phyloP scores from a whole-genome alignment of 176 grass and related monocot genomes.

The Areca catechu region DNA sequence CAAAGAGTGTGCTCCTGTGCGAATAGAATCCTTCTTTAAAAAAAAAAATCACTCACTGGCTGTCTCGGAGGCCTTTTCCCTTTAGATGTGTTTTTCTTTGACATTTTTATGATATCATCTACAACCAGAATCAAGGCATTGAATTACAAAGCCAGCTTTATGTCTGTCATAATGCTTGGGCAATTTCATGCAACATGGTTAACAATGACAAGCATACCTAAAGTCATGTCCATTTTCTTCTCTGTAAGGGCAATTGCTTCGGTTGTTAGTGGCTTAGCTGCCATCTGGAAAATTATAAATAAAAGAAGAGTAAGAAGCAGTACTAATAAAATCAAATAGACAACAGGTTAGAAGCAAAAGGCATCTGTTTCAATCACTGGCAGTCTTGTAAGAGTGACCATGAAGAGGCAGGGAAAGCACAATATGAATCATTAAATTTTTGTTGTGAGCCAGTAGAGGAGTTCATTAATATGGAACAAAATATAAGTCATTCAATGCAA shows the following conservation, averaged over 20 bases:
- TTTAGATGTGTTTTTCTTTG: constrained; percentile 71
- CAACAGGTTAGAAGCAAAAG: no score
- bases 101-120: constrained; percentile 99
- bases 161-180: no score
- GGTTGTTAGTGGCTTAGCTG: constrained; percentile 42
- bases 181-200: no score
- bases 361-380: no score
- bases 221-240: constrained; percentile 99
- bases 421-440: no score
- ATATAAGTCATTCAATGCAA: no score
- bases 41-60: constrained; percentile 40
- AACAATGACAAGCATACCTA: constrained; percentile 35
- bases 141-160: neutral
- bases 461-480: no score
- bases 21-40: neutral
- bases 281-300: constrained; percentile 39
- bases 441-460: no score
- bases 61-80: constrained; percentile 50
- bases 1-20: neutral
- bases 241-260: constrained; percentile 81
- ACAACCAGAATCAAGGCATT: neutral
- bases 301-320: no score
- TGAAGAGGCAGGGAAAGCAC: no score
- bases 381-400: no score
- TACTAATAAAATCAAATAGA: no score